Evolutionary conservation across 78 protist species (phyloP).

Genomic region (Dictyostelium purpureum): DNA sequence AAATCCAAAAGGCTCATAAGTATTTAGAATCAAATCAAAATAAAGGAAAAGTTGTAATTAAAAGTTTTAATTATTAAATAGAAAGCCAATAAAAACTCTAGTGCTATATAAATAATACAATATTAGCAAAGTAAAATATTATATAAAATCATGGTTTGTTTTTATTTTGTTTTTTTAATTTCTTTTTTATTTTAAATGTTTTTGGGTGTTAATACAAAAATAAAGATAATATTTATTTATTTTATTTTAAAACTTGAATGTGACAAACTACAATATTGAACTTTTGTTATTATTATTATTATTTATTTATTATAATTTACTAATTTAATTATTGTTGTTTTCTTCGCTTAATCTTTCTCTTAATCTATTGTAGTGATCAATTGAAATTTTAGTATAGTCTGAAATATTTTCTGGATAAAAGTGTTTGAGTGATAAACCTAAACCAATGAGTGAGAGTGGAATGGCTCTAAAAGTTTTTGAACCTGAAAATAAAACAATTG

Average conservation of each 20-base stretch:
- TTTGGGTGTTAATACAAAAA: neutral
- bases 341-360: conserved; percentile 8
- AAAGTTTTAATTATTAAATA: conserved; percentile 4
- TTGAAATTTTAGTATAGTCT: neutral
- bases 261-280: too few species aligned
- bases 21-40: conserved; percentile 67
- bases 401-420: conserved; percentile 29
- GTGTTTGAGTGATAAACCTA: conserved; percentile 19
- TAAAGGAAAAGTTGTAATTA: conserved; percentile 72
- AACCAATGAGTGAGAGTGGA: conserved; percentile 22
- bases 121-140: too few species aligned
- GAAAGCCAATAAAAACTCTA: neutral
- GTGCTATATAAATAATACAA: too few species aligned
- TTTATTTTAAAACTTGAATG: neutral
- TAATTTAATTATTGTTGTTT: too few species aligned
- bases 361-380: conserved; percentile 23
- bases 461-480: neutral
- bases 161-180: neutral
- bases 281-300: neutral
- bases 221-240: neutral
- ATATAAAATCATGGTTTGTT: neutral
- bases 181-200: neutral
- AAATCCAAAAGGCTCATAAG: conserved; percentile 64
- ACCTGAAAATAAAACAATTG: conserved; percentile 19
- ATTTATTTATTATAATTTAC: neutral